Conservation (phyloP, 1,284 basidiomycete genomes). For the Leccinum pseudoinsigne region DNA sequence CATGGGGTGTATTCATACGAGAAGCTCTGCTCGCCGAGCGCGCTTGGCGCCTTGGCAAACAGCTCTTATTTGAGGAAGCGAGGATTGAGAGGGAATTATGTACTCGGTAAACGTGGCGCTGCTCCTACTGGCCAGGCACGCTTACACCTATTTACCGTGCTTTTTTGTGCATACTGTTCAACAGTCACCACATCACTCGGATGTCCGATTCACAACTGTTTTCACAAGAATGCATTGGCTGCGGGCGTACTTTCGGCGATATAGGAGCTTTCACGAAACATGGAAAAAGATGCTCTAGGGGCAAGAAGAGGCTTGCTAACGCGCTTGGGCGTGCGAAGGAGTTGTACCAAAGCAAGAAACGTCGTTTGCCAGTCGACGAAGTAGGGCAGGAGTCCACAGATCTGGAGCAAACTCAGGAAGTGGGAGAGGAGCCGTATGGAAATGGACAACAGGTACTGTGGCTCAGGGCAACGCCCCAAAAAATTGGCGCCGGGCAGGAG, state of each 20-base stretch:
- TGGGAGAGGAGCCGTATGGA: not conserved
- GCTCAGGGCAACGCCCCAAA: not conserved
- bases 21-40: constrained; percentile 90
- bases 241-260: not conserved
- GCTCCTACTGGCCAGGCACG: no score
- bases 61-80: constrained; percentile 87
- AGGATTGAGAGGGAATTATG: constrained; percentile 74
- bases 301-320: not conserved
- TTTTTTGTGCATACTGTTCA: no score
- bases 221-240: not conserved
- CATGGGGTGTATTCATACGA: constrained; percentile 99
- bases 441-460: not conserved
- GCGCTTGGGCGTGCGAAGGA: not conserved
- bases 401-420: not conserved
- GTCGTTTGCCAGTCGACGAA: not conserved
- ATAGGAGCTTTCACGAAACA: not conserved
- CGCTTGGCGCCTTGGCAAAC: constrained; percentile 83
- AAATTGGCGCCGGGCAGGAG: not conserved
- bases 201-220: not conserved
- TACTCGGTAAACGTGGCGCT: no score
- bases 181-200: no score
- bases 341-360: not conserved
- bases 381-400: not conserved
- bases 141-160: no score
- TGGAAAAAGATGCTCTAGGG: not conserved